These are phyloP conservation scores for Agarophyton chilense DNA, from an alignment of 23 red algal genomes.

Conservation along the genomic window DNA sequence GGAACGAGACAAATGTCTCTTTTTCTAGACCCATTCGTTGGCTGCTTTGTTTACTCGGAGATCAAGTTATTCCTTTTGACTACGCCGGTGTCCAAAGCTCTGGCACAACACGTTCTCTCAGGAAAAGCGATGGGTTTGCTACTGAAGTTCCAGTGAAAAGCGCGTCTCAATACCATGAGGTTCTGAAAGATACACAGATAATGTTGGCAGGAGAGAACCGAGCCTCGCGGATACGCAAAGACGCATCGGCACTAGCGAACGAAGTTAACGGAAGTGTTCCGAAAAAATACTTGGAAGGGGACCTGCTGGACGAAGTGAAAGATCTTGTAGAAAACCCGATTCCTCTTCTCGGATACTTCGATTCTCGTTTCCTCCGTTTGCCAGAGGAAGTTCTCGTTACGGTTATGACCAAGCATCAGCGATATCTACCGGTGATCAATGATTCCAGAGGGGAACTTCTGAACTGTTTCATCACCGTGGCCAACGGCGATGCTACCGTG, in stretches of 20 bases:
- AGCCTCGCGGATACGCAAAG: constrained; percentile 41
- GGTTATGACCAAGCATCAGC: constrained; percentile 98
- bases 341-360: constrained; percentile 77
- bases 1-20: constrained; percentile 80
- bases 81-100: constrained; percentile 72
- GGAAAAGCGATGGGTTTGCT: constrained; percentile 50
- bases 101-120: constrained; percentile 60
- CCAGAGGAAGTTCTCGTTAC: constrained; percentile 89
- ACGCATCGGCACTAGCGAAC: constrained; percentile 49
- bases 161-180: constrained; percentile 62
- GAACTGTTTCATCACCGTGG: constrained; percentile 85
- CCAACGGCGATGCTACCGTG: constrained; percentile 55
- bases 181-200: constrained; percentile 58
- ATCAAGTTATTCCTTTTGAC: constrained; percentile 77
- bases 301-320: constrained; percentile 79
- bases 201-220: constrained; percentile 57
- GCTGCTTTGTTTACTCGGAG: constrained; percentile 85
- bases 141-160: constrained; percentile 24
- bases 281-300: constrained; percentile 56
- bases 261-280: constrained; percentile 56
- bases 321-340: constrained; percentile 90
- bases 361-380: constrained; percentile 76
- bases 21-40: constrained; percentile 97
- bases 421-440: constrained; percentile 88
- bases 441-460: constrained; percentile 23